Evolutionary conservation across 2,329 filamentous ascomycete species (phyloP).

Genomic region (Trichoderma sp.): DNA sequence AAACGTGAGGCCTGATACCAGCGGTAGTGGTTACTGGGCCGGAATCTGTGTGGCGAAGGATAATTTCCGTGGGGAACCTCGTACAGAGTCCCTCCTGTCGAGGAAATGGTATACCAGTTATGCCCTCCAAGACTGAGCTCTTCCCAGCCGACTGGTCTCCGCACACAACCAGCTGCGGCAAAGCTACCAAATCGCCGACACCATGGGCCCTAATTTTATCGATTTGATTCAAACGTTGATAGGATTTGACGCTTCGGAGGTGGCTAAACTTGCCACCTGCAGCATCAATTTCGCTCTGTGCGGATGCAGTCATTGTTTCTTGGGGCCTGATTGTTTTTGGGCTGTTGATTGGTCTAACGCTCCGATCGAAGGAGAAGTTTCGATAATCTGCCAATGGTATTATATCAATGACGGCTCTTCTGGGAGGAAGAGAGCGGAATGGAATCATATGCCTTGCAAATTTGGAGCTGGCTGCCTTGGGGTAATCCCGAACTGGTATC

Average conservation of each 20-base stretch:
- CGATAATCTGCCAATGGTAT: neutral
- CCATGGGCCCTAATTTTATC: conserved; percentile 7
- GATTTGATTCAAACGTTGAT: conserved; percentile 4
- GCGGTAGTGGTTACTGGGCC: neutral
- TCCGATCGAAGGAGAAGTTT: neutral
- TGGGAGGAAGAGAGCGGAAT: neutral
- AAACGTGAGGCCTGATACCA: conserved; percentile 2
- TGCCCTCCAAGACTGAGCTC: conserved; percentile 60
- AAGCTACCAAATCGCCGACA: conserved; percentile 15
- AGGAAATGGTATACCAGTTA: conserved; percentile 60
- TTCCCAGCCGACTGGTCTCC: conserved; percentile 62
- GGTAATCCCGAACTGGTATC: neutral
- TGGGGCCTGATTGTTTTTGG: neutral
- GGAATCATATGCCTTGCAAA: neutral
- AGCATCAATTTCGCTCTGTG: neutral
- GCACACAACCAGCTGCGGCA: conserved; percentile 58
- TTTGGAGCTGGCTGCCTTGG: neutral
- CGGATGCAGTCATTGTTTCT: neutral
- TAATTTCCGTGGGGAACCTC: conserved; percentile 59
- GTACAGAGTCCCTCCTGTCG: conserved; percentile 57
- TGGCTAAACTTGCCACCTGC: neutral
- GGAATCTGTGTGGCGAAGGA: conserved; percentile 44
- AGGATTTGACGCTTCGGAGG: neutral
- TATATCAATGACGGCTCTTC: neutral
- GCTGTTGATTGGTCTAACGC: neutral